Conservation (phyloP, 257 asterid species). For the Forsythia suspensa region DNA sequence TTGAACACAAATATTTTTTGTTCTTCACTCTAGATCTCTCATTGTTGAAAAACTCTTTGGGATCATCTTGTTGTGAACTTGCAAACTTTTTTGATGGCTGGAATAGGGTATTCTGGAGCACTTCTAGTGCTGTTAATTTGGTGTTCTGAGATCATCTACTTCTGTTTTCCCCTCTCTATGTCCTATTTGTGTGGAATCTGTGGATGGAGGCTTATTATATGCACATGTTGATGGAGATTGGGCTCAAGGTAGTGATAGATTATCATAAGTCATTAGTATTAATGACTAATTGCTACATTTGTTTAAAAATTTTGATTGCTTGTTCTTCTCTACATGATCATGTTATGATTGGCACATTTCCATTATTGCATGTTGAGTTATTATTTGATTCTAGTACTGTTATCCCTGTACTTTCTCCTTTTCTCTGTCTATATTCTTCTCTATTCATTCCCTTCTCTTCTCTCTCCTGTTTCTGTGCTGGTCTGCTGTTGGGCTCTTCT, state of each 20-base stretch:
- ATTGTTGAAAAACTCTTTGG: background rate
- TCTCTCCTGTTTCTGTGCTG: conserved; percentile 77
- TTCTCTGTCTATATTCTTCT: conserved; percentile 53
- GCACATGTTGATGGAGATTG: conserved; percentile 4
- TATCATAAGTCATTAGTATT: background rate
- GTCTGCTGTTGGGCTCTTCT: conserved; percentile 81
- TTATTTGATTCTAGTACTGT: conserved; percentile 30
- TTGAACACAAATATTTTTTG: background rate
- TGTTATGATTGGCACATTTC: background rate
- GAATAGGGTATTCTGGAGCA: background rate
- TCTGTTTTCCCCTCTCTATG: background rate
- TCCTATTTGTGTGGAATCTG: background rate
- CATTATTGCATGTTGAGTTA: conserved; percentile 28
- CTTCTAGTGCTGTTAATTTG: background rate
- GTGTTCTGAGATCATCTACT: conserved; percentile 1
- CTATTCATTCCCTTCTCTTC: conserved; percentile 86
- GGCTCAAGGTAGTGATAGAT: background rate
- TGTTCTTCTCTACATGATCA: background rate
- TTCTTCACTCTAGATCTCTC: background rate
- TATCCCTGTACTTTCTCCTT: conserved; percentile 42
- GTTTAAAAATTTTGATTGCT: conserved; percentile 19
- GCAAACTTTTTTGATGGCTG: conserved; percentile 11
- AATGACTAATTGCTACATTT: conserved; percentile 3
- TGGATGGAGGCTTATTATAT: conserved; percentile 5
- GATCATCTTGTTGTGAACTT: conserved; percentile 12